Evolutionary conservation across 1,139 yeast species (phyloP).

Genomic region (Zygoascus hellenicus): DNA sequence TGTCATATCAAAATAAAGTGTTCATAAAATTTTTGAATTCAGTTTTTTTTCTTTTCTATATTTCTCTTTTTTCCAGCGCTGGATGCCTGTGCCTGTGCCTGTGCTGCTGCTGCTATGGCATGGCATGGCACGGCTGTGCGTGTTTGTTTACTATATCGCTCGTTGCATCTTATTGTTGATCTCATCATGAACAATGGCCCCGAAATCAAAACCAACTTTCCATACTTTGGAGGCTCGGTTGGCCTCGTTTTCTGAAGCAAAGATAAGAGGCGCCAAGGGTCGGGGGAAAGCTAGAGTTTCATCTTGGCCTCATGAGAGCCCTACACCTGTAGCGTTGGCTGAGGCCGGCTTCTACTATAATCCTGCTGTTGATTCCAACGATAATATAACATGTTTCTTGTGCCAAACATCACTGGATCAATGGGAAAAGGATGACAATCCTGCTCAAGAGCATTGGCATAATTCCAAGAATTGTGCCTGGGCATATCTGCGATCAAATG

Average conservation of each 20-base stretch:
- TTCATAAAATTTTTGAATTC: too few species aligned
- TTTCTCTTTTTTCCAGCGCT: too few species aligned
- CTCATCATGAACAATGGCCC: not conserved
- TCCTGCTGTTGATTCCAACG: constrained; percentile 39
- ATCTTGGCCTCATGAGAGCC: constrained; percentile 31
- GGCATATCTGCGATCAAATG: constrained; percentile 27
- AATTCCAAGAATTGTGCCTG: constrained; percentile 46
- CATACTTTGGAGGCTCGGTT: constrained; percentile 24
- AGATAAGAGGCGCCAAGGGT: constrained; percentile 21
- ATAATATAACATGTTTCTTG: constrained; percentile 58
- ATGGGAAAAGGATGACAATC: constrained; percentile 37
- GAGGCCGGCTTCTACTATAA: constrained; percentile 64
- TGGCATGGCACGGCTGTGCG: not conserved
- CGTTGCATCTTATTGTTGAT: not conserved
- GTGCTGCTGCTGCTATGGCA: too few species aligned
- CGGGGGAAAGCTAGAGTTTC: constrained; percentile 19
- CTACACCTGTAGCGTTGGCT: constrained; percentile 41
- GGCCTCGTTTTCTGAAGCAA: constrained; percentile 25
- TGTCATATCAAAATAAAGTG: not conserved
- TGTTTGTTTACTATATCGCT: not conserved
- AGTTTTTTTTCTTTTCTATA: too few species aligned
- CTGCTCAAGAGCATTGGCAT: constrained; percentile 42
- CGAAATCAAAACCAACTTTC: constrained; percentile 4
- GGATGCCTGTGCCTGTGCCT: too few species aligned
- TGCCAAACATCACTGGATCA: constrained; percentile 44